Conservation (phyloP, 805 yeast genomes). For the Saccharomycopsis lassenensis region DNA sequence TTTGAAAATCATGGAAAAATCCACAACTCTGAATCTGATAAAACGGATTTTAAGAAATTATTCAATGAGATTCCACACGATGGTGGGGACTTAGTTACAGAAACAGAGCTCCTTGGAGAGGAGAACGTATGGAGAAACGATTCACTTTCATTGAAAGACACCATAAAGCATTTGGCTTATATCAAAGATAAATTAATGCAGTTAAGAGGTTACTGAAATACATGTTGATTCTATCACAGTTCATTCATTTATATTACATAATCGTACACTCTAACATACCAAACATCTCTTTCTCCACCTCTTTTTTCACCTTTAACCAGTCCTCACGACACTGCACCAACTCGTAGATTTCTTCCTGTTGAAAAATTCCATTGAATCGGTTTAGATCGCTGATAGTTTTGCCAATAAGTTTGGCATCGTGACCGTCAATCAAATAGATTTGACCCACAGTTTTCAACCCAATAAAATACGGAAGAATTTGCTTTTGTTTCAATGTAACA, state of each 20-base stretch:
- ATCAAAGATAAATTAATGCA: not conserved
- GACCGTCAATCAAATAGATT: conserved; percentile 59
- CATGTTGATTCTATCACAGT: not conserved
- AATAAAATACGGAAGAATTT: conserved; percentile 63
- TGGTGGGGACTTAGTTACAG: conserved; percentile 5
- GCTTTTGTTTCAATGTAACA: conserved; percentile 47
- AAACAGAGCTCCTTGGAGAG: conserved; percentile 7
- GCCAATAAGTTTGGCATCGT: conserved; percentile 77
- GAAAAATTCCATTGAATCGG: conserved; percentile 78
- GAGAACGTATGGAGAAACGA: conserved; percentile 4
- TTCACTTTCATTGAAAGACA: not conserved
- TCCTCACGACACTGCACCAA: conserved; percentile 81
- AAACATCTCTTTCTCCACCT: conserved; percentile 91
- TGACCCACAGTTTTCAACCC: conserved; percentile 81
- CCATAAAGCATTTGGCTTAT: conserved; percentile 2
- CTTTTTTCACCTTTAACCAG: conserved; percentile 65
- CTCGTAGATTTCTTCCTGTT: conserved; percentile 90
- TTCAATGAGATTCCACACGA: not conserved
- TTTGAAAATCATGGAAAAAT: no score
- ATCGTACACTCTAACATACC: conserved; percentile 74
- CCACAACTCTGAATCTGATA: no score
- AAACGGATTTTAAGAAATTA: conserved; percentile 7
- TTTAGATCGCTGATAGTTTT: conserved; percentile 71
- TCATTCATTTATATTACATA: conserved; percentile 26
- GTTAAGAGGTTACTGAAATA: conserved; percentile 3